Evolutionary conservation across 352 stramenopile species (phyloP), one percentile per base, ranked within the genome.

Genomic region (Pythium vanterpoolii): DNA sequence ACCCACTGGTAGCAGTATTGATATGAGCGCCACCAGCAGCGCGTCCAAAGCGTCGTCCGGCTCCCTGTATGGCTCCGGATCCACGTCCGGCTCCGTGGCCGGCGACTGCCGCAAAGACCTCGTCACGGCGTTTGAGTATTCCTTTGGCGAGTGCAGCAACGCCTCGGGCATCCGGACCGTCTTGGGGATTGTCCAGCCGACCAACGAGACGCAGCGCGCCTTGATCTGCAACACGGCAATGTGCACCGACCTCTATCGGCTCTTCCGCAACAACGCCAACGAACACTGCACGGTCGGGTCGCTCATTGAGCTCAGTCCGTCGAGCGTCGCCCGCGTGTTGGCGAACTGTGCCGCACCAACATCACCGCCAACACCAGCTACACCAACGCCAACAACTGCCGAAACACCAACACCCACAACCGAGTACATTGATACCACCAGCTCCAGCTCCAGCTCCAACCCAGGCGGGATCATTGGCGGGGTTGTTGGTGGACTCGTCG

Each of bases 251-350:
- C 48, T 56, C 48, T 56, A 33, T 33, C 48, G 48, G 14, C 48
- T 56, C 33, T 56, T 56, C 23, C 21, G 33, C n/a, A 56, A 56
- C 34, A 56, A 56, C 31, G 48, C 48, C 9, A 28, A 56, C 5
- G 48, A 56, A 24, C 5, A 46, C 19, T 56, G 48, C 34, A 43
- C 19, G 1, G 48, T 45, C 19, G 48, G 48, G 13, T 18, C 19
- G 13, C 26, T 56, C 21, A 43, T 45, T 24, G 48, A 36, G 19
- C 33, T 56, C 33, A 56, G 11, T 16, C 31, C 34, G 1, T 31
- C 14, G 1, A 28, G 26, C 13, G 48, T 56, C n/a, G 36, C 21
- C 10, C 6, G 24, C 3, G 13, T 56, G n/a, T 13, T 36, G 0
- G 48, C 48, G 23, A 34, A 46, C 33, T 56, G 48, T 23, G 9